A percentile compares a stretch with the other conserved stretches of the same genome.
Conservation (phyloP, 306 rosid genomes). For the Dryas drummondii region DNA sequence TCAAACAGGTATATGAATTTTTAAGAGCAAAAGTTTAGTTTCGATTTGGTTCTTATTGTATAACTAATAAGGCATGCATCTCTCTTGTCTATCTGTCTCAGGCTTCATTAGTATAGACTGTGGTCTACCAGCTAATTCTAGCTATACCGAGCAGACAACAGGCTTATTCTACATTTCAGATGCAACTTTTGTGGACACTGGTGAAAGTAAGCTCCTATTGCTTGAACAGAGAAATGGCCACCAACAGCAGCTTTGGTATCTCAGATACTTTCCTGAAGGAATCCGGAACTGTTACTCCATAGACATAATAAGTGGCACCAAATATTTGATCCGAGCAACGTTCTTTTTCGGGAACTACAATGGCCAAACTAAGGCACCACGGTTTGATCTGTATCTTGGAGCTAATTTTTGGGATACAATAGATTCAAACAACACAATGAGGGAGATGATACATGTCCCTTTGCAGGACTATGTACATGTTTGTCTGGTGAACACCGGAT, state of each 20-base stretch:
- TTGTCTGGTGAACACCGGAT: constrained; percentile 38
- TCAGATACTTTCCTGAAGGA: constrained; percentile 40
- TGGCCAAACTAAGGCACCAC: constrained; percentile 12
- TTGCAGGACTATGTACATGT: constrained; percentile 22
- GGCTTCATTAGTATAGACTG: constrained; percentile 37
- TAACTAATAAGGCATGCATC: background rate
- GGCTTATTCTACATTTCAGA: constrained; percentile 22
- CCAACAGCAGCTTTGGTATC: background rate
- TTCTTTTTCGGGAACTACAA: constrained; percentile 37
- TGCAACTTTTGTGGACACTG: constrained; percentile 11
- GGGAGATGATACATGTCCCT: constrained; percentile 35
- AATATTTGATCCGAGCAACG: constrained; percentile 31
- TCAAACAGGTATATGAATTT: constrained; percentile 9
- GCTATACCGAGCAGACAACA: constrained; percentile 15
- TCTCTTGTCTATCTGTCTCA: background rate
- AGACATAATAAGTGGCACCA: constrained; percentile 10
- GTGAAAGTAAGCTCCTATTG: constrained; percentile 16
- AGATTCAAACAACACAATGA: background rate
- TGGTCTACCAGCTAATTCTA: constrained; percentile 1
- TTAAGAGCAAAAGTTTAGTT: background rate
- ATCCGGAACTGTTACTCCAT: constrained; percentile 34
- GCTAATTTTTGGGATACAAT: constrained; percentile 30
- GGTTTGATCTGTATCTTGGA: constrained; percentile 28
- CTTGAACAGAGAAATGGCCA: background rate
- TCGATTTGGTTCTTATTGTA: background rate